Evolutionary conservation across 371 early-diverging fungal genomes (phyloP).

Genomic region (Mortierella sp.): DNA sequence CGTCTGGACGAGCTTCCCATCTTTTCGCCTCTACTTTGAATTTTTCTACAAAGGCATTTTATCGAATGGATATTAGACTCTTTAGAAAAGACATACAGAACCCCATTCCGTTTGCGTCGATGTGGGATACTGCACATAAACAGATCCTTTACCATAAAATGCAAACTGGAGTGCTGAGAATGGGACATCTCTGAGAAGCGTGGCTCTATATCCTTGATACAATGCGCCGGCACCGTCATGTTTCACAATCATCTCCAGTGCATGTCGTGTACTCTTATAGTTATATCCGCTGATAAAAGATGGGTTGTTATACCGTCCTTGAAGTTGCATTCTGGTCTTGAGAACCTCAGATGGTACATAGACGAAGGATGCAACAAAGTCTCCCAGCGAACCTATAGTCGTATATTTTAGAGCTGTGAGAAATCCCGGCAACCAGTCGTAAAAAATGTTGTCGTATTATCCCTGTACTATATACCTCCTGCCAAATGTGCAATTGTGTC

Average conservation of each 20-base stretch:
- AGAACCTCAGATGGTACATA: slow-evolving; percentile 87
- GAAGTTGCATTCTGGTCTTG: slow-evolving; percentile 86
- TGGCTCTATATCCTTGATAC: slow-evolving; percentile 77
- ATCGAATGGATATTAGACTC: not conserved
- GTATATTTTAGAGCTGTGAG: not conserved
- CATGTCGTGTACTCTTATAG: slow-evolving; percentile 80
- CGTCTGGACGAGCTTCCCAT: slow-evolving; percentile 54
- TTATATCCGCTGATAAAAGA: slow-evolving; percentile 82
- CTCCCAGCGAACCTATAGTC: slow-evolving; percentile 69
- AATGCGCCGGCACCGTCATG: slow-evolving; percentile 73
- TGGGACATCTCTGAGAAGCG: slow-evolving; percentile 78
- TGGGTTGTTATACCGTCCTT: slow-evolving; percentile 84
- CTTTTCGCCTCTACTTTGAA: slow-evolving; percentile 54
- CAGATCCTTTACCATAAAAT: slow-evolving; percentile 68
- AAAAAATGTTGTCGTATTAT: not conserved
- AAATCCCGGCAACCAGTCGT: not conserved
- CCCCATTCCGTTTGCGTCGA: too few species aligned
- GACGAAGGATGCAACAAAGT: slow-evolving; percentile 77
- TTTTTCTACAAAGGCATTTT: slow-evolving; percentile 36
- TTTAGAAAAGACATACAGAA: not conserved
- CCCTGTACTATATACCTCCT: slow-evolving; percentile 61
- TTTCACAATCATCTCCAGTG: slow-evolving; percentile 76
- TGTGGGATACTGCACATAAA: not conserved
- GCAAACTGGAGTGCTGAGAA: slow-evolving; percentile 82
- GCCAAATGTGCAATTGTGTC: slow-evolving; percentile 75